These are phyloP conservation scores for Penicillium egyptiacum DNA, from an alignment of 495 filamentous ascomycete species.

Conservation along the genomic window DNA sequence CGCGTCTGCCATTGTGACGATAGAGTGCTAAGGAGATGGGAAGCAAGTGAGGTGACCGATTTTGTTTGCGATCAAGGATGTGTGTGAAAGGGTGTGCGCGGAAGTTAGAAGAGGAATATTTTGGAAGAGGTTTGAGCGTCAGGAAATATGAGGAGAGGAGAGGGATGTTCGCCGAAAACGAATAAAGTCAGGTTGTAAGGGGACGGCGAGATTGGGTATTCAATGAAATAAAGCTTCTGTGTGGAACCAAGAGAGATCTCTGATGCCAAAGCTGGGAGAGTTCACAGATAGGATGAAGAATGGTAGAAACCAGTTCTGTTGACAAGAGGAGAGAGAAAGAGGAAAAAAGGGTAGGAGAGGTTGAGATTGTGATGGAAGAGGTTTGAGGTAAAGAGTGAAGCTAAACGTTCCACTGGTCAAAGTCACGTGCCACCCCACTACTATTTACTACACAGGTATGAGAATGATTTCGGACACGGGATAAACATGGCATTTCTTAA, in stretches of 20 bases:
- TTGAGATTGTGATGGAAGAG: slow-evolving; percentile 11
- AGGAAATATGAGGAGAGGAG: not conserved
- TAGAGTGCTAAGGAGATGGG: slow-evolving; percentile 9
- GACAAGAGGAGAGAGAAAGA: not conserved
- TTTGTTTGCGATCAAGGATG: not conserved
- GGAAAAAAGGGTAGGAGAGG: not conserved
- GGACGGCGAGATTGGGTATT: not conserved
- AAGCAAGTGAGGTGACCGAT: not conserved
- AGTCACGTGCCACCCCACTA: slow-evolving; percentile 4
- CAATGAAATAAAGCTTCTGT: slow-evolving; percentile 5
- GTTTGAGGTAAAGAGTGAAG: slow-evolving; percentile 9
- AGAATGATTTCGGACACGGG: too few relatives aligned
- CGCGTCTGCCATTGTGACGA: slow-evolving; percentile 54
- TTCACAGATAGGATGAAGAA: not conserved
- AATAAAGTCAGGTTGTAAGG: slow-evolving; percentile 5
- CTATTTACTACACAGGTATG: not conserved
- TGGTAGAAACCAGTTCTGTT: not conserved
- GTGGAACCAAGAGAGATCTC: not conserved
- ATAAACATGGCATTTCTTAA: not conserved
- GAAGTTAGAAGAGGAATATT: not conserved
- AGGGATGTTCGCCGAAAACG: not conserved
- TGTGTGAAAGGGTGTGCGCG: not conserved
- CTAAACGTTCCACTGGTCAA: slow-evolving; percentile 6
- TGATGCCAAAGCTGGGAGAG: not conserved
- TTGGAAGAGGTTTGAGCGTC: not conserved